Conservation (phyloP, 148 eudicot species). For the Camellia sinensis region DNA sequence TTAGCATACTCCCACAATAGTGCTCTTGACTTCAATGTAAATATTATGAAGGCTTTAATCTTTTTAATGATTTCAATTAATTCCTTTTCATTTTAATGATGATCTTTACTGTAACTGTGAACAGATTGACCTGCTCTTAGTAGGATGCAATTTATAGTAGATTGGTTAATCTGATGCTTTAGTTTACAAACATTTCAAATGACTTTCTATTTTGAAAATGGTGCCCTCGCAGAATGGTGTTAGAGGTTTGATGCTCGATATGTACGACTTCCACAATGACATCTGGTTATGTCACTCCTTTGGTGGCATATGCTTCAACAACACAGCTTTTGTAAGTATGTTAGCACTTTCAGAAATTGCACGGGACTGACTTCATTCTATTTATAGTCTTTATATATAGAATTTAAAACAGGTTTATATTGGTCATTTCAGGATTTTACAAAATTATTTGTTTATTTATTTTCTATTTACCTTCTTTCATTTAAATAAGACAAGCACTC, state of each 20-base stretch:
- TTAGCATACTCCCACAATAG: no score
- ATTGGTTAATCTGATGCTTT: neutral
- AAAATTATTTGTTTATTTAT: neutral
- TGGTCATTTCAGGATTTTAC: neutral
- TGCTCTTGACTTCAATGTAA: no score
- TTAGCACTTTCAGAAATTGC: neutral
- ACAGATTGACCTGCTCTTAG: neutral
- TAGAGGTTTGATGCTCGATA: constrained; percentile 94
- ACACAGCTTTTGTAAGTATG: constrained; percentile 88
- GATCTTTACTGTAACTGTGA: neutral
- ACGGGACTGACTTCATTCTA: neutral
- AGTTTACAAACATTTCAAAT: neutral
- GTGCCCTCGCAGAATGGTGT: constrained; percentile 71
- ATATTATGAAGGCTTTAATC: no score
- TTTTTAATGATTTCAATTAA: no score
- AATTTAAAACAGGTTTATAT: neutral
- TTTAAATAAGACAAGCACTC: no score
- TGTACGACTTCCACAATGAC: constrained; percentile 87
- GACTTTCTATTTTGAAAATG: neutral
- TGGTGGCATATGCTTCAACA: constrained; percentile 81
- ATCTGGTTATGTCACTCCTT: constrained; percentile 95
- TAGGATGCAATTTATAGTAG: neutral
- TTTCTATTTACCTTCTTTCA: no score
- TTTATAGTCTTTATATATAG: neutral
- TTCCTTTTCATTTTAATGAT: neutral